Evolutionary conservation across 345 rosid species (phyloP), one percentile per base, ranked within the genome.

Genomic region (Hibiscus syriacus): DNA sequence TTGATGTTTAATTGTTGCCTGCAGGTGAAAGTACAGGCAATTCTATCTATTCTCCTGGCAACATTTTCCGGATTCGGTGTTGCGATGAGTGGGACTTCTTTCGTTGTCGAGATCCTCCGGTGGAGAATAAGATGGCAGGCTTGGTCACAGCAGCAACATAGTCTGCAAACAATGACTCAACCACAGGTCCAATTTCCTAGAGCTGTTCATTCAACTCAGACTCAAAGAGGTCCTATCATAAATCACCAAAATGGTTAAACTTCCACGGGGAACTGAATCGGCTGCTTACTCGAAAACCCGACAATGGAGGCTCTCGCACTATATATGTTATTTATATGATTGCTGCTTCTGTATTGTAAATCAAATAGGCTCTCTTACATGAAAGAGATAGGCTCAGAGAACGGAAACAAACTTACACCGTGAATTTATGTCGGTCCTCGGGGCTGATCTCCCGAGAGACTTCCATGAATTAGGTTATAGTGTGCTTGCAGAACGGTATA

Each of bases 51-150:
- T 53, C 87, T 88, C 55, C 83, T 92, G 1, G 87, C 97, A 13
- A 85, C 97, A 67, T 88, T 92, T 74, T 79, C 93, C 1, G 97
- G 97, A n/a, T n/a, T n/a, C n/a, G n/a, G n/a, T n/a, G n/a, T n/a
- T n/a, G n/a, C n/a, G n/a, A n/a, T n/a, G n/a, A 36, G 97, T 57
- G 86, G 82, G 23, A 86, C 92, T 71, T 88, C 97, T 16, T 81
- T 90, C 25, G 9, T 87, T 27, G 83, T 93, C n/a, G 98, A 93
- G 88, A 73, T 90, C 70, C 46, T 80, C 58, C 84, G 93, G 77
- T 93, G 90, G 92, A 83, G 76, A 77, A 80, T 88, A 73, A 79
- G 89, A 64, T 62, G 82, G 88, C 53, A 30, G 59, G 79, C 80
- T 11, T 76, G 62, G 53, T 67, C 77, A 70, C 79, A 75, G 72